phyloP scores from a whole-genome alignment of 2,329 filamentous ascomycete genomes.

The Fusarium tuaranense region DNA sequence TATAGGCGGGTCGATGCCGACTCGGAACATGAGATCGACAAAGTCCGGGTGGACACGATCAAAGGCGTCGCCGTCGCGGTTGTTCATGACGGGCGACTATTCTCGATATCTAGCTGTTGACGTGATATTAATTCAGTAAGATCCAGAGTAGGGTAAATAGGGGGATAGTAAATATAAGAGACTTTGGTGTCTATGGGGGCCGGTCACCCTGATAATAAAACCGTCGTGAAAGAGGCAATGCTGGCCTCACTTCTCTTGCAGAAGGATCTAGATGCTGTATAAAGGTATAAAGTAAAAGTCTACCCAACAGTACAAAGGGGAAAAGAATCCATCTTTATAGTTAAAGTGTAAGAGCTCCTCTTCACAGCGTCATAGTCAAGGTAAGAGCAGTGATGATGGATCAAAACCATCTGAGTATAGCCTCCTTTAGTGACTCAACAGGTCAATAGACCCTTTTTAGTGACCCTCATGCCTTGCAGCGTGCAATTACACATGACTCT shows the following conservation, averaged over 20 bases:
- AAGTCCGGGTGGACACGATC: conserved; percentile 39
- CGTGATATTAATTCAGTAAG: background rate
- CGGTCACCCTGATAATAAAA: background rate
- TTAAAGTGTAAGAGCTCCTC: background rate
- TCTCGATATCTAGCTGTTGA: background rate
- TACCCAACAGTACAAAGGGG: background rate
- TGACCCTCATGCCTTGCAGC: background rate
- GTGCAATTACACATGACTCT: background rate
- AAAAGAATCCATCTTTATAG: background rate
- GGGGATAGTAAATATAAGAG: background rate
- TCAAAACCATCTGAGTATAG: background rate
- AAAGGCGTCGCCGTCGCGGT: conserved; percentile 1
- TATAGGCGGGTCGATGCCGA: conserved; percentile 9
- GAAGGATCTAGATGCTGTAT: background rate
- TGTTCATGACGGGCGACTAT: conserved; percentile 4
- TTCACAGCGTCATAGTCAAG: background rate
- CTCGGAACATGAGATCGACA: conserved; percentile 24
- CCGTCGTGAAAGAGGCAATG: background rate
- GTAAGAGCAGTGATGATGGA: background rate
- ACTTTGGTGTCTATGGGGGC: background rate
- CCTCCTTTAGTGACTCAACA: background rate
- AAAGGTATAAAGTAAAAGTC: background rate
- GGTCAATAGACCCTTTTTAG: background rate
- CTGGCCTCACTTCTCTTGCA: background rate
- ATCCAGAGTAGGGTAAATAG: background rate